phyloP scores from a whole-genome alignment of 1,284 basidiomycete species.

The Austropuccinia psidii region DNA sequence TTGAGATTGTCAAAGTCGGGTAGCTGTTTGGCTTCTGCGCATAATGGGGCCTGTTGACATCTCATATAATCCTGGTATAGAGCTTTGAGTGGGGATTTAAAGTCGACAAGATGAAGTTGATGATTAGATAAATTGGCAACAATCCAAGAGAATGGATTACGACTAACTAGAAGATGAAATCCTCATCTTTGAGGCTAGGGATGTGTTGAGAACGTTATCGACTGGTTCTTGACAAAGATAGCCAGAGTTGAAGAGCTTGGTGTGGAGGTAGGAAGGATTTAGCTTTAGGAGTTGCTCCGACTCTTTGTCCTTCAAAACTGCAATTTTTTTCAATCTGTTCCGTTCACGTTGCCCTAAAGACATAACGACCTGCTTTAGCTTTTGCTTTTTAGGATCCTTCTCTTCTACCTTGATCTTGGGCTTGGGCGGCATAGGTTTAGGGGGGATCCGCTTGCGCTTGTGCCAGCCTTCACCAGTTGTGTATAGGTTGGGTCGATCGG shows the following conservation, averaged over 20 bases:
- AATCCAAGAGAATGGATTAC: neutral
- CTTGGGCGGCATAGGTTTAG: neutral
- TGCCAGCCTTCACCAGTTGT: slow-evolving; percentile 42
- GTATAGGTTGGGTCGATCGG: neutral
- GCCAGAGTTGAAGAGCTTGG: neutral
- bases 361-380: slow-evolving; percentile 41
- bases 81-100: neutral
- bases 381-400: slow-evolving; percentile 36
- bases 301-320: slow-evolving; percentile 36
- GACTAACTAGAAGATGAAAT: slow-evolving; percentile 28
- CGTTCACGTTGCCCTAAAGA: slow-evolving; percentile 41
- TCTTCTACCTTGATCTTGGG: slow-evolving; percentile 35
- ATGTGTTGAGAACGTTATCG: slow-evolving; percentile 29
- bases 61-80: slow-evolving; percentile 36
- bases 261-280: too few species aligned
- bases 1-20: slow-evolving; percentile 48
- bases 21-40: slow-evolving; percentile 47
- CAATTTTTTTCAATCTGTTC: slow-evolving; percentile 40
- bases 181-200: slow-evolving; percentile 27
- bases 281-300: slow-evolving; percentile 6
- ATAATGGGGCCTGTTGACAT: slow-evolving; percentile 42
- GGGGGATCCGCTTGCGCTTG: slow-evolving; percentile 10
- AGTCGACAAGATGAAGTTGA: neutral
- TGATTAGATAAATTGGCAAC: neutral
- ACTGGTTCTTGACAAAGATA: slow-evolving; percentile 5